These are phyloP conservation scores for Colletotrichum australisinense DNA, from an alignment of 2,329 filamentous ascomycete genomes.

Conservation along the genomic window DNA sequence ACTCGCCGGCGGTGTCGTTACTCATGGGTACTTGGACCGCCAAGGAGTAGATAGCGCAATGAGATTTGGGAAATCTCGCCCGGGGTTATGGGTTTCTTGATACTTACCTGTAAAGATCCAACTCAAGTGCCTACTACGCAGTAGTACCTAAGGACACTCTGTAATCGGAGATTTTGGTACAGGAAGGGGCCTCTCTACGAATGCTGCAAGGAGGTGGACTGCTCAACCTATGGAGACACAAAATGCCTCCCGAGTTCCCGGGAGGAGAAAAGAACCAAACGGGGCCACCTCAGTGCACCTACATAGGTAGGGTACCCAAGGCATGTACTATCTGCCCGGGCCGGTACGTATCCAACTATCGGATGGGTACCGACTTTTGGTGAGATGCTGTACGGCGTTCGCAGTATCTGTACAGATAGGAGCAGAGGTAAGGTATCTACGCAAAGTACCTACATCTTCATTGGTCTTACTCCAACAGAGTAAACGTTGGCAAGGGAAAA, in stretches of 20 bases:
- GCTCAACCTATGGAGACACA: not conserved
- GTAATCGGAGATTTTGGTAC: not conserved
- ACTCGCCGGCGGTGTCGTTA: conserved; percentile 16
- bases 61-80: not conserved
- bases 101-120: not conserved
- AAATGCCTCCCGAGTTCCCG: not conserved
- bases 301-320: no score
- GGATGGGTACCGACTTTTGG: not conserved
- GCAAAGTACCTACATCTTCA: not conserved
- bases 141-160: not conserved
- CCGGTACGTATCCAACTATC: not conserved
- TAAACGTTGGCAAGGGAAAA: not conserved
- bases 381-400: not conserved
- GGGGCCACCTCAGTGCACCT: not conserved
- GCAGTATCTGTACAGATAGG: no score
- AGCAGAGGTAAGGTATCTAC: not conserved
- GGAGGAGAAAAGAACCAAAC: not conserved
- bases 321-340: not conserved
- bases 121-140: not conserved
- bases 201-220: not conserved
- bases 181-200: not conserved
- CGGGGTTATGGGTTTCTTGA: not conserved
- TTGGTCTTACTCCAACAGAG: not conserved
- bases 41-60: conserved; percentile 9
- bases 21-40: conserved; percentile 10